A percentile compares a stretch with the other conserved stretches of the same genome.
These are phyloP conservation scores for Stereocaulon alpinum DNA, from an alignment of 495 filamentous ascomycete species.

Conservation along the genomic window DNA sequence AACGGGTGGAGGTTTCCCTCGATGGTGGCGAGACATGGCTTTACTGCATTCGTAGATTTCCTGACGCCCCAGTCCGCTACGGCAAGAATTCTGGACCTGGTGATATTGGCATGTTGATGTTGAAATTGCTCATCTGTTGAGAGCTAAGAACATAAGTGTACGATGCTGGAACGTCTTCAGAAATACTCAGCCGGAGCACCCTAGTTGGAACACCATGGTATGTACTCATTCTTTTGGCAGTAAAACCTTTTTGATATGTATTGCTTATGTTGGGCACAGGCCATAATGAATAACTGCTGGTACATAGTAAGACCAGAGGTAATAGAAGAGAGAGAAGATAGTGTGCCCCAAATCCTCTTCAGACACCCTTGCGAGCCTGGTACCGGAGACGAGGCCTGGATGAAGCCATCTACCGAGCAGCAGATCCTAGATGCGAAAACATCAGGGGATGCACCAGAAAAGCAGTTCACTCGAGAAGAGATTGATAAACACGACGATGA, in stretches of 20 bases:
- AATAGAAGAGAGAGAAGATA: background rate
- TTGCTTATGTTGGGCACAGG: background rate
- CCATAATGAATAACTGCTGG: background rate
- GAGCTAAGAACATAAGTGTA: background rate
- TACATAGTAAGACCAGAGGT: background rate
- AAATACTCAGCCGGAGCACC: background rate
- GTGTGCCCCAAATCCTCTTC: background rate
- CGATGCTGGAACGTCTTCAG: background rate
- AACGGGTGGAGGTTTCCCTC: background rate
- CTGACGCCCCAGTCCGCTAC: background rate
- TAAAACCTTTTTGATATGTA: background rate
- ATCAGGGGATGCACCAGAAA: background rate
- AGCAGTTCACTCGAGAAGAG: background rate
- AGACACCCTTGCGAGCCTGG: background rate
- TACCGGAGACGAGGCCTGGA: background rate
- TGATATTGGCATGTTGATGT: background rate
- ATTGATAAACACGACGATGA: background rate
- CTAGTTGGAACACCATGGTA: background rate
- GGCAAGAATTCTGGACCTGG: background rate
- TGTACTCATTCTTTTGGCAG: background rate
- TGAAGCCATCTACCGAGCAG: background rate
- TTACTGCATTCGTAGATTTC: background rate
- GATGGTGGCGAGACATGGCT: background rate
- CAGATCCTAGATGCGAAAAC: background rate
- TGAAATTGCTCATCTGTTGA: background rate